Percentiles rank a stretch among this genome's conserved stretches.
Evolutionary conservation across 140 eudicot species (phyloP).

Genomic region (Senecio squalidus): DNA sequence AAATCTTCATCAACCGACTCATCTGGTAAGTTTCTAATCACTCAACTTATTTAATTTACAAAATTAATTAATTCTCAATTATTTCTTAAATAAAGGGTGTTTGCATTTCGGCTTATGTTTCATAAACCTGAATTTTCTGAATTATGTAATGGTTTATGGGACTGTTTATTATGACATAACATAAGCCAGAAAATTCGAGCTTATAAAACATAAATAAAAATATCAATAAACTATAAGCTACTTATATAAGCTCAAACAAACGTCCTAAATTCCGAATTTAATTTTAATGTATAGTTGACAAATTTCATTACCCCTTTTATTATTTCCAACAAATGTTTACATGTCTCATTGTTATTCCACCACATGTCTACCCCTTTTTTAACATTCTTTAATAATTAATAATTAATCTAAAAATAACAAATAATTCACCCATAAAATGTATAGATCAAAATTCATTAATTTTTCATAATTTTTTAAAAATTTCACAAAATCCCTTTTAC

Average conservation of each 20-base stretch:
- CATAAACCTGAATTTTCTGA: too few species aligned
- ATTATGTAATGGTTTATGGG: too few species aligned
- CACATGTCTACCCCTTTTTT: slow-evolving; percentile 27
- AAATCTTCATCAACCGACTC: too few species aligned
- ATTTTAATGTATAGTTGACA: slow-evolving; percentile 17
- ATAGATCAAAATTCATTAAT: slow-evolving; percentile 15
- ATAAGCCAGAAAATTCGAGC: too few species aligned
- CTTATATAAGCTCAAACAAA: too few species aligned
- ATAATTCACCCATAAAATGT: slow-evolving; percentile 10
- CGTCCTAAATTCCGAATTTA: too few species aligned
- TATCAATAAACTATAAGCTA: too few species aligned
- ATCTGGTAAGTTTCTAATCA: too few species aligned
- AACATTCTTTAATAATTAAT: not conserved
- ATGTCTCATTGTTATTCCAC: slow-evolving; percentile 20
- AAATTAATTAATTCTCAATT: not conserved
- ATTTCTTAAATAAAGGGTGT: too few species aligned
- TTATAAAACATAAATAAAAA: too few species aligned
- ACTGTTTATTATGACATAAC: too few species aligned
- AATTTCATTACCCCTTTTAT: slow-evolving; percentile 9
- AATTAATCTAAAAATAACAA: not conserved
- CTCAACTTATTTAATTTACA: slow-evolving; percentile 1
- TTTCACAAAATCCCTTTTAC: not conserved
- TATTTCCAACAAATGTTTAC: slow-evolving; percentile 23
- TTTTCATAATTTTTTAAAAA: slow-evolving; percentile 10
- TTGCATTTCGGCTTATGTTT: too few species aligned